Evolutionary conservation across 75 land plant genomes (phyloP), one percentile per base, ranked within the genome.

Genomic region (Pinus taeda): DNA sequence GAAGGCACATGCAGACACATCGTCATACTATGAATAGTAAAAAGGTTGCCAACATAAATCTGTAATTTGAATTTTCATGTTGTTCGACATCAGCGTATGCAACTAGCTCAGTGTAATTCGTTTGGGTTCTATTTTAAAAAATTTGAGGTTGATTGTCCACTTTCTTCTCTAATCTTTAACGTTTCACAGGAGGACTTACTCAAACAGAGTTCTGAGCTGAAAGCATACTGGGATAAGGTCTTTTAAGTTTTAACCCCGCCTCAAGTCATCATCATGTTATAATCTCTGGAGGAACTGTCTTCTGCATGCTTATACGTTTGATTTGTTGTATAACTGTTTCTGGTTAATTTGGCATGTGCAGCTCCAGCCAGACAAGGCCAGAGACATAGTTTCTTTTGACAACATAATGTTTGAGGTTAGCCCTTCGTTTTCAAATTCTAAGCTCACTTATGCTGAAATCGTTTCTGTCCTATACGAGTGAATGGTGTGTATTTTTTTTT

Each of bases 141-240:
- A n/a, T 45, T 45, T 45, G 49, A 45, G 8, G 49, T 45, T 45
- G 49, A 45, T 6, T 45, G 49, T 45, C 8, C 49, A 45, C 49
- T 45, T 45, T 7, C 49, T 45, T 45, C 49, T 82, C 18, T 71
- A 15, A 71, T 57, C 14, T 58, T 56, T 24, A 53, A 36, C 73
- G 17, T 18, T 76, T 13, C 76, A 57, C 78, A 79, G 87, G 87
- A 93, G 88, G 93, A 89, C 61, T 79, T 80, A 59, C n/a, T n/a
- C n/a, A n/a, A n/a, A n/a, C n/a, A n/a, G n/a, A n/a, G 89, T 77
- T 85, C 85, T 20, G 67, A 75, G 1, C 49, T 95, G 62, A 83
- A 79, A 56, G 85, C 89, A 75, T 93, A 87, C 59, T 95, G 95
- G 98, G 92, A 92, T 73, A 89, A 89, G 90, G 98, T 95, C 67